Conservation (phyloP, 768 basidiomycete genomes). For the Pisolithus sp. region DNA sequence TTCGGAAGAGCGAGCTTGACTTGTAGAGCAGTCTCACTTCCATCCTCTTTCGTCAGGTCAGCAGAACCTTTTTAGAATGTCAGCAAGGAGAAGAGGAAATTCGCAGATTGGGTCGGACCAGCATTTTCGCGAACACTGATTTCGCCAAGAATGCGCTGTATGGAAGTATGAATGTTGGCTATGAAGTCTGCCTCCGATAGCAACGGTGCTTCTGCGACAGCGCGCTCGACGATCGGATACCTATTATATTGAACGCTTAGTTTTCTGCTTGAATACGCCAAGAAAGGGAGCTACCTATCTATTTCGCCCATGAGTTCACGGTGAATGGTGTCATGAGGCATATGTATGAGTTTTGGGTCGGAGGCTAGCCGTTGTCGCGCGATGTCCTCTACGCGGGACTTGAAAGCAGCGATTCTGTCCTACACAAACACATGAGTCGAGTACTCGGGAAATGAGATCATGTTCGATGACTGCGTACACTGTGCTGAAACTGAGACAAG, state of each 20-base stretch:
- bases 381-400: slow-evolving; percentile 55
- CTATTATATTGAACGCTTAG: slow-evolving; percentile 25
- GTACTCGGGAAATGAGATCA: slow-evolving; percentile 1
- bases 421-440: slow-evolving; percentile 19
- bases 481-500: slow-evolving; percentile 51
- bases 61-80: neutral
- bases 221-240: slow-evolving; percentile 62
- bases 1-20: neutral
- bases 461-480: slow-evolving; percentile 47
- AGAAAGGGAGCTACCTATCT: slow-evolving; percentile 44
- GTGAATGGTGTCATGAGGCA: slow-evolving; percentile 46
- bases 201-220: slow-evolving; percentile 43
- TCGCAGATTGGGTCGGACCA: neutral
- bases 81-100: slow-evolving; percentile 4
- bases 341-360: slow-evolving; percentile 48
- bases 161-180: slow-evolving; percentile 34
- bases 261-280: neutral
- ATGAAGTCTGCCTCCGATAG: slow-evolving; percentile 45
- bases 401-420: slow-evolving; percentile 49
- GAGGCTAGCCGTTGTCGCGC: slow-evolving; percentile 48
- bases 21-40: neutral
- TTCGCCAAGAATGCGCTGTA: slow-evolving; percentile 42
- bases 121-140: slow-evolving; percentile 10
- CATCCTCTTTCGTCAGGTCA: neutral
- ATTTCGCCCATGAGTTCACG: slow-evolving; percentile 67